These are phyloP conservation scores for Backusella luteola DNA, from an alignment of 192 early-diverging fungal species.

Conservation along the genomic window DNA sequence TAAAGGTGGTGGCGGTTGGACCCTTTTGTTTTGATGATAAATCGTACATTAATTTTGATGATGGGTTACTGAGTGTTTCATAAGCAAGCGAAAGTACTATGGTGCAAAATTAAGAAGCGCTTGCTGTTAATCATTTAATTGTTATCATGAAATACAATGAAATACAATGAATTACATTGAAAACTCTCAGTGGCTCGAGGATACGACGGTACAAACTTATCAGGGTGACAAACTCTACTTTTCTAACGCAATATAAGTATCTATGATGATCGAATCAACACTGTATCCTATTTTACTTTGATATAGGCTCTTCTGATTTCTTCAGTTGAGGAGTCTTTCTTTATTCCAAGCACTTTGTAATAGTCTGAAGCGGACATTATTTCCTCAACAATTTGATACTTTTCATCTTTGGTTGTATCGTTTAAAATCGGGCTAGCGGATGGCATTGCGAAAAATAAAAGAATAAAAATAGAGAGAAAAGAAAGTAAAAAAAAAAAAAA, in stretches of 20 bases:
- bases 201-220: constrained; percentile 54
- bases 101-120: background rate
- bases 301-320: constrained; percentile 52
- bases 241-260: constrained; percentile 32
- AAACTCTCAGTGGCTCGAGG: constrained; percentile 56
- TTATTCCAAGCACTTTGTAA: constrained; percentile 49
- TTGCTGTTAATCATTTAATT: background rate
- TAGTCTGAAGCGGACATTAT: constrained; percentile 49
- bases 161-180: constrained; percentile 38
- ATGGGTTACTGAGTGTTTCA: constrained; percentile 55
- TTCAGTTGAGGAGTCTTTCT: constrained; percentile 37
- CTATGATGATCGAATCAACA: background rate
- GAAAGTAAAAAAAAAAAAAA: background rate
- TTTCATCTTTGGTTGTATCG: constrained; percentile 14
- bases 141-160: too few relatives aligned
- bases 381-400: constrained; percentile 46
- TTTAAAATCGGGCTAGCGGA: constrained; percentile 5
- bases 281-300: constrained; percentile 20
- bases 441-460: background rate
- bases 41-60: constrained; percentile 53
- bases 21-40: constrained; percentile 40
- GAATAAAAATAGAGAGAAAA: background rate
- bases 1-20: constrained; percentile 14
- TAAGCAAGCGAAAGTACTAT: constrained; percentile 53
- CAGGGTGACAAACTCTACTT: constrained; percentile 56